Base-by-base conservation (phyloP, 306 rosid genomes). In the Trifolium repens region DNA sequence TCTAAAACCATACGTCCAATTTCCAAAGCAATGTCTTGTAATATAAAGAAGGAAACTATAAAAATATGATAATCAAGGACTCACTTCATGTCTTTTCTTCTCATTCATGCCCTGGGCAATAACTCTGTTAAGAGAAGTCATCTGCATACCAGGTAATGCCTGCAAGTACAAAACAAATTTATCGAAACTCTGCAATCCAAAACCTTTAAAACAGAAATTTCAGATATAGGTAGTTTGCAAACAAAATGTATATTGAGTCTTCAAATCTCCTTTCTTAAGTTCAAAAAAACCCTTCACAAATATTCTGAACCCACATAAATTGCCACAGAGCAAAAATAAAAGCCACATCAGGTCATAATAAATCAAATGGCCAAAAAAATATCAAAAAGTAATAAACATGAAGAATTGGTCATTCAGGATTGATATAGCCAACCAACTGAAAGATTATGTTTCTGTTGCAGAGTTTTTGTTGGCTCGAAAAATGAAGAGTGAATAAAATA, bases 21-120 rank as follows among this genome's bases (percentile, higher is more conserved):
- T 32, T 32, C 35, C 6, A 78, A 47, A 46, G 32, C 54, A 74
- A 68, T 61, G 16, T 67, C 68, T 61, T 39, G 24, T 22, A 43
- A 70, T 35, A 67, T 64, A 73, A 66, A 54, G 72, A 69, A 65
- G 22, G 65, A 8, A 79, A 47, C 34, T 46, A 67, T 34, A 44
- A 72, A 59, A 76, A 57, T 59, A 27, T 65, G 75, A 68, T 67
- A 77, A 44, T 14, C 62, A 73, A n/a, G 40, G 17, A 80, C 94
- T 71, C 74, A 90, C 97, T 83, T 91, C 97, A 69, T 91, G 97
- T 65, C 73, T 90, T 79, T 94, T 94, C 90, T 94, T 94, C 17
- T 22, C 62, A 84, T 91, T 91, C 98, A 91, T 91, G 80, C 98
- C 98, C 62, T 87, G 97, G 11, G 93, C 65, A 80, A 94, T 90